Evolutionary conservation across 805 yeast species (phyloP).

Genomic region (Sugiyamaella mastotermitis): DNA sequence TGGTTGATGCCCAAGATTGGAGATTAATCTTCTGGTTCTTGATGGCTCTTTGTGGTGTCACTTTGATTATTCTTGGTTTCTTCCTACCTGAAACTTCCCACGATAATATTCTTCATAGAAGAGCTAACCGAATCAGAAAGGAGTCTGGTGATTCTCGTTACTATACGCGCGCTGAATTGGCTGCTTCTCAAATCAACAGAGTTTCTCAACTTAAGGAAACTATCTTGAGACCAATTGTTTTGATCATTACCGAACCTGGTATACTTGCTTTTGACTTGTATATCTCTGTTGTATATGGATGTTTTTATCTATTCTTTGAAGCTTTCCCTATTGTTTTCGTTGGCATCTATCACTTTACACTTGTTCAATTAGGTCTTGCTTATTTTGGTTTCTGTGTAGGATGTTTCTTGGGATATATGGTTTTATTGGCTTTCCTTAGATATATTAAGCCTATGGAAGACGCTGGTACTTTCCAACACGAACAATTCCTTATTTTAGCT

Average conservation of each 20-base stretch:
- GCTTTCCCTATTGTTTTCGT: conserved; percentile 53
- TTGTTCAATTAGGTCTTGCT: conserved; percentile 42
- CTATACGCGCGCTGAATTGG: conserved; percentile 33
- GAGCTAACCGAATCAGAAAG: conserved; percentile 43
- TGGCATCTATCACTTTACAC: conserved; percentile 41
- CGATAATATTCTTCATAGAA: conserved; percentile 40
- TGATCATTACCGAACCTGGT: conserved; percentile 50
- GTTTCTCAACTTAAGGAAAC: conserved; percentile 13
- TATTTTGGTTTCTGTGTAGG: conserved; percentile 46
- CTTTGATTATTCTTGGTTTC: conserved; percentile 32
- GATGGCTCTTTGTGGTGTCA: conserved; percentile 34
- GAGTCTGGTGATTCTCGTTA: conserved; percentile 43
- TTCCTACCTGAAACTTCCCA: conserved; percentile 47
- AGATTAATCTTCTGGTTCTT: conserved; percentile 52
- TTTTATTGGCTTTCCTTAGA: conserved; percentile 10
- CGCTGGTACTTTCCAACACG: conserved; percentile 14
- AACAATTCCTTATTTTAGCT: conserved; percentile 15
- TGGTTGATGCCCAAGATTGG: conserved; percentile 43
- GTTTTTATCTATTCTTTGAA: conserved; percentile 53
- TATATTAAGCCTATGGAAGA: conserved; percentile 6
- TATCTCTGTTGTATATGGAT: conserved; percentile 47
- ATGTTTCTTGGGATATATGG: conserved; percentile 31
- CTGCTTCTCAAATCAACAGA: not conserved
- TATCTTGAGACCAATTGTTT: conserved; percentile 36
- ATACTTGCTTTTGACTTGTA: conserved; percentile 48